Percentiles rank a stretch among this genome's conserved stretches.
Conservation (phyloP, 129 eudicot genomes). For the Flaveria bidentis region DNA sequence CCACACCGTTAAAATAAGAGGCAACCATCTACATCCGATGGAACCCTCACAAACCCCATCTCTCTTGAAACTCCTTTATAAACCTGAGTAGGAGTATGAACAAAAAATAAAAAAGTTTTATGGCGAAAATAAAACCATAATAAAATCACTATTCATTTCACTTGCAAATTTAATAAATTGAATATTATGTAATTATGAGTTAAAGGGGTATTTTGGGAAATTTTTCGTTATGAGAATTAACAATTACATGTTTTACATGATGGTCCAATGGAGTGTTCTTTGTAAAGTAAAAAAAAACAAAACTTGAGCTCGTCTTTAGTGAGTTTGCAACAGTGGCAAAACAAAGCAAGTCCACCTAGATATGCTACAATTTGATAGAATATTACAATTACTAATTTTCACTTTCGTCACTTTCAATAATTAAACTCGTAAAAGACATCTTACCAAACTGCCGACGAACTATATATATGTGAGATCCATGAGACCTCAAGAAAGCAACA, state of each 20-base stretch:
- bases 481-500: neutral
- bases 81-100: too few relatives aligned
- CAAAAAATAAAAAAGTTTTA: too few relatives aligned
- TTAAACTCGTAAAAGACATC: neutral
- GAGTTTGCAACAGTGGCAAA: neutral
- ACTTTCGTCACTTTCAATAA: constrained; percentile 30
- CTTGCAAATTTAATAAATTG: too few relatives aligned
- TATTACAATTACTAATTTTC: neutral
- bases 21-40: too few relatives aligned
- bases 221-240: neutral
- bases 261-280: neutral
- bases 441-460: neutral
- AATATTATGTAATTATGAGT: too few relatives aligned
- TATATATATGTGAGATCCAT: neutral
- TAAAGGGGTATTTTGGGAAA: too few relatives aligned
- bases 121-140: too few relatives aligned
- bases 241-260: neutral
- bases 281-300: neutral
- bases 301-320: neutral
- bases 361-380: neutral
- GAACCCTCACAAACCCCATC: too few relatives aligned
- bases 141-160: too few relatives aligned
- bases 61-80: too few relatives aligned
- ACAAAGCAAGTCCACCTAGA: neutral
- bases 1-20: too few relatives aligned